Conservation (phyloP, 2,329 filamentous ascomycete species). For the Aspergillus pseudoviridinutans region DNA sequence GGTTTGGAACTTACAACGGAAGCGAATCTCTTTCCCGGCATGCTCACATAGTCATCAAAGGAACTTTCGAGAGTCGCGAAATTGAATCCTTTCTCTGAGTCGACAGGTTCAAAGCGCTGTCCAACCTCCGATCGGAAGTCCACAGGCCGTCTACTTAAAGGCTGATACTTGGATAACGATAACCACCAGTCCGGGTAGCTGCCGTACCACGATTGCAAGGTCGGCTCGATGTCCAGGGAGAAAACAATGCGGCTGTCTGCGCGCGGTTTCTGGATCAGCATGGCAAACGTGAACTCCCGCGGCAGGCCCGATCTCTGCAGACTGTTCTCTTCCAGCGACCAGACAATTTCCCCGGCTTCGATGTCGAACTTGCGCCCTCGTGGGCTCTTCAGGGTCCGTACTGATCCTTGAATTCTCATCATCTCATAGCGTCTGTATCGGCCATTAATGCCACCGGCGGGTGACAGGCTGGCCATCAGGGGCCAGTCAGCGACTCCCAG, state of each 20-base stretch:
- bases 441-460: slow-evolving; percentile 38
- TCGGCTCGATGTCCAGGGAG: slow-evolving; percentile 42
- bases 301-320: slow-evolving; percentile 48
- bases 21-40: slow-evolving; percentile 43
- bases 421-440: slow-evolving; percentile 47
- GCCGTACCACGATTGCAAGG: slow-evolving; percentile 39
- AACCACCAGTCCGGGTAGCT: slow-evolving; percentile 41
- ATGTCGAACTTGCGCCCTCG: slow-evolving; percentile 35
- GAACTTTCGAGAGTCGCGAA: slow-evolving; percentile 40
- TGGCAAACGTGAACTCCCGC: slow-evolving; percentile 50
- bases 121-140: slow-evolving; percentile 43
- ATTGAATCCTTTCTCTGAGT: slow-evolving; percentile 40
- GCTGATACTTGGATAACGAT: slow-evolving; percentile 35
- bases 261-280: slow-evolving; percentile 45
- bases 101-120: slow-evolving; percentile 40
- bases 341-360: slow-evolving; percentile 46
- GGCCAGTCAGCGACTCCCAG: slow-evolving; percentile 46
- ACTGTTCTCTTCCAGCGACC: slow-evolving; percentile 49
- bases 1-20: slow-evolving; percentile 15
- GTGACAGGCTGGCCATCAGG: slow-evolving; percentile 39
- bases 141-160: slow-evolving; percentile 32
- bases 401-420: slow-evolving; percentile 49
- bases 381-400: slow-evolving; percentile 38
- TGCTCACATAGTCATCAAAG: slow-evolving; percentile 44
- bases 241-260: slow-evolving; percentile 37